phyloP scores from a whole-genome alignment of 2,329 filamentous ascomycete species.

The Alternaria rosae region DNA sequence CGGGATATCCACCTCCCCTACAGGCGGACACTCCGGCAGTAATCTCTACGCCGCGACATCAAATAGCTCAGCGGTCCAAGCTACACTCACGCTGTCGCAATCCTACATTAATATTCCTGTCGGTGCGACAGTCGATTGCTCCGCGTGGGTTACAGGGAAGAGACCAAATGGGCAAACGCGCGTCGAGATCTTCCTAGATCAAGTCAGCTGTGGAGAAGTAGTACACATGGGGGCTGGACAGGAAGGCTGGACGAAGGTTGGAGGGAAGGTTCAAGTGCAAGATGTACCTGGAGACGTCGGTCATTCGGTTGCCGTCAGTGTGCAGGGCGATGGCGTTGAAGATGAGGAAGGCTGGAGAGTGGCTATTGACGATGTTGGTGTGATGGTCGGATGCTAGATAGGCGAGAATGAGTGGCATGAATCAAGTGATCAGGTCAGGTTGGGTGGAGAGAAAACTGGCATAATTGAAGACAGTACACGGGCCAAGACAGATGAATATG shows the following conservation, averaged over 20 bases:
- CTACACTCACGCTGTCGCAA: slow-evolving; percentile 24
- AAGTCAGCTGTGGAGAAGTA: slow-evolving; percentile 18
- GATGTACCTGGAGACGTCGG: slow-evolving; percentile 8
- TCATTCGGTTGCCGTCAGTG: slow-evolving; percentile 23
- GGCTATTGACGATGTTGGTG: slow-evolving; percentile 25
- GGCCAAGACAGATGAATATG: background rate
- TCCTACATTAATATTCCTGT: slow-evolving; percentile 8
- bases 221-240: background rate
- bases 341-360: slow-evolving; percentile 16
- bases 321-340: slow-evolving; percentile 18
- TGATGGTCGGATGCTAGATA: slow-evolving; percentile 16
- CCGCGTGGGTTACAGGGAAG: slow-evolving; percentile 17
- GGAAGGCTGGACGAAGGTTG: slow-evolving; percentile 21
- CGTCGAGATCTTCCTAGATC: slow-evolving; percentile 27
- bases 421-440: background rate
- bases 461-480: background rate
- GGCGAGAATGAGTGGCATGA: background rate
- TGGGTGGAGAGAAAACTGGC: background rate
- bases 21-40: slow-evolving; percentile 10
- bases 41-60: slow-evolving; percentile 16
- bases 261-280: slow-evolving; percentile 6
- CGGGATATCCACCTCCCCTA: slow-evolving; percentile 5
- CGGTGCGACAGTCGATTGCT: slow-evolving; percentile 14
- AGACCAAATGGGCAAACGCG: slow-evolving; percentile 14
- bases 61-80: slow-evolving; percentile 19